phyloP scores from a whole-genome alignment of 2,329 filamentous ascomycete species.

The Sarocladium kiliense region DNA sequence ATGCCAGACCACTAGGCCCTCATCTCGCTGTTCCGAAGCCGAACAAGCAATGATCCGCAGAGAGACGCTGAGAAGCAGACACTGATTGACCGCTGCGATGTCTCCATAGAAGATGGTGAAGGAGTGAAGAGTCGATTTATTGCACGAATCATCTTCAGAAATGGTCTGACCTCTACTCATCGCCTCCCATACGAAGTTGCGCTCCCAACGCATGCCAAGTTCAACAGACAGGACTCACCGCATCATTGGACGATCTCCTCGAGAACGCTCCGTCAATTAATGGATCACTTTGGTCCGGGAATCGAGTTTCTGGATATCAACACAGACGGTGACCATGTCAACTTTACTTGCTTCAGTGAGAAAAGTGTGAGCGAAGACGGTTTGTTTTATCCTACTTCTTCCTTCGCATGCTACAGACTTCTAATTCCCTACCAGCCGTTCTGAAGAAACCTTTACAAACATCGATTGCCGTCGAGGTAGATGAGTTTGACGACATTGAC shows the following conservation, averaged over 20 bases:
- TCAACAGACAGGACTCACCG: conserved; percentile 58
- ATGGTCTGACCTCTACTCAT: conserved; percentile 74
- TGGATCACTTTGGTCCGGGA: conserved; percentile 75
- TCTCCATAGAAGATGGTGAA: conserved; percentile 66
- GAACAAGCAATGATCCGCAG: conserved; percentile 52
- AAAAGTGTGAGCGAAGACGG: conserved; percentile 62
- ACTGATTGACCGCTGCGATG: conserved; percentile 68
- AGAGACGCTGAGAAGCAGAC: conserved; percentile 59
- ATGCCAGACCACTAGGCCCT: conserved; percentile 42
- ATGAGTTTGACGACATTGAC: conserved; percentile 71
- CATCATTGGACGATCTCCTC: conserved; percentile 72
- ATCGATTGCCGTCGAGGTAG: conserved; percentile 69
- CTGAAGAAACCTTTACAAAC: conserved; percentile 77
- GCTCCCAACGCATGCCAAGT: conserved; percentile 71
- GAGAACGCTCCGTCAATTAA: conserved; percentile 65
- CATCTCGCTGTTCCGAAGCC: conserved; percentile 68
- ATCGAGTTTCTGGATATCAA: conserved; percentile 79
- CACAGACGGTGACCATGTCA: conserved; percentile 65
- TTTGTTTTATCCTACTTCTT: conserved; percentile 16
- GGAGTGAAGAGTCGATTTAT: conserved; percentile 69
- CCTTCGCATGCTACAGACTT: not conserved
- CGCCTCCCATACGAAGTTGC: conserved; percentile 69
- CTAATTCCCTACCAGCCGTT: conserved; percentile 47
- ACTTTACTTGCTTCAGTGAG: conserved; percentile 78
- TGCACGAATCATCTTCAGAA: conserved; percentile 67